Base-by-base conservation (phyloP, 2,329 filamentous ascomycete genomes). In the Tolypocladium cylindrosporum region DNA sequence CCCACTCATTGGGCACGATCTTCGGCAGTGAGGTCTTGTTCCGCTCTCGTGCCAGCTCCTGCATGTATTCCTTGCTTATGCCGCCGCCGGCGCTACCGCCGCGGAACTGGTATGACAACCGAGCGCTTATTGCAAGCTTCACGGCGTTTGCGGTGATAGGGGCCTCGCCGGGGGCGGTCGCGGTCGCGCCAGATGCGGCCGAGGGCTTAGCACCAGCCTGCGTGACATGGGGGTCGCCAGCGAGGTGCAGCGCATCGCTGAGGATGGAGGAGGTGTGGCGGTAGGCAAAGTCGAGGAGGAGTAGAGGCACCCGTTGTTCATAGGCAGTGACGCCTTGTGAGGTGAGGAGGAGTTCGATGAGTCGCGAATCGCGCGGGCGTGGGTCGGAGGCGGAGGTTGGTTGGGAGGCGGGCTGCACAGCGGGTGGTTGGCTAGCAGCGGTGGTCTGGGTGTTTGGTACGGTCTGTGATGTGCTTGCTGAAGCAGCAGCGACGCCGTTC, bases 221-320 rank as follows among this genome's bases (percentile, higher is more conserved):
- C 8, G 78, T 74, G 24, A 82, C 77, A 74, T 89, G 88, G 9
- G 87, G 87, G 70, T 90, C 87, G 8, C 83, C 80, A 7, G 81
- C 79, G 34, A 90, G 81, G 66, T 89, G 86, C 19, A 90, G 74
- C 8, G 85, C 86, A 74, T 91, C 88, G 63, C 77, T 84, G 24
- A 92, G 83, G 41, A 92, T 79, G 58, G 83, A 81, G 1, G 84
- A 85, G 11, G 87, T 90, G 78, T 91, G 89, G 42, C 90, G 85
- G 79, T 94, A 94, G 54, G 90, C 88, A 69, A 93, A 93, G 75
- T 94, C 90, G 70, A 94, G 85, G 54, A 94, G 85, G 59, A 92
- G 85, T 0, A 93, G 81, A 0, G 90, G 90, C 1, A 94, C 89
- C 66, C 90, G 89, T 71, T 88, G 84, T 71, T 93, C 89, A 78